Percentiles rank a stretch among this genome's conserved stretches.
Evolutionary conservation across 257 asterid species (phyloP).

Genomic region (Primulina eburnea): DNA sequence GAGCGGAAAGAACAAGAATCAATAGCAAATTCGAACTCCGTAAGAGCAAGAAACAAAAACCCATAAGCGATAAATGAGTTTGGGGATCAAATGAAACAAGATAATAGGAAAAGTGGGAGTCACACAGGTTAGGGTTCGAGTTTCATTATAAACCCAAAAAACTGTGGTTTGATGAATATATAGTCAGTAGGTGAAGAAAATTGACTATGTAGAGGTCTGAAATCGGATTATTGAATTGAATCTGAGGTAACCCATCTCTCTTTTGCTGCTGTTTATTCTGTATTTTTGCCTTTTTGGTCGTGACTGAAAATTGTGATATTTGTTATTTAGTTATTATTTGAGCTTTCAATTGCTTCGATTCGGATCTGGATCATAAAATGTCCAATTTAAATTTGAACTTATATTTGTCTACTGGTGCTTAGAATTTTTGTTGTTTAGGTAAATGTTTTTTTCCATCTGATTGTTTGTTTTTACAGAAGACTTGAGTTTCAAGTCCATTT

Average conservation of each 20-base stretch:
- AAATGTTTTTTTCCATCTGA: constrained; percentile 19
- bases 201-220: neutral
- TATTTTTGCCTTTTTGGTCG: constrained; percentile 5
- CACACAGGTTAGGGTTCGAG: neutral
- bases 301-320: constrained; percentile 20
- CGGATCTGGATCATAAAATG: constrained; percentile 29
- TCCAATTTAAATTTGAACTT: constrained; percentile 12
- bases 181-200: neutral
- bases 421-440: neutral
- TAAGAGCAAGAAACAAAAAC: neutral
- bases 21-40: constrained; percentile 17
- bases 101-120: constrained; percentile 10
- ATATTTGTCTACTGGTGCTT: constrained; percentile 20
- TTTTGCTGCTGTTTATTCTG: neutral
- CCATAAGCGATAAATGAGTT: neutral
- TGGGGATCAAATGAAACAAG: neutral
- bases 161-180: neutral
- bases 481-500: constrained; percentile 13
- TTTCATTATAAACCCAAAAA: too few species aligned
- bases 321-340: constrained; percentile 9
- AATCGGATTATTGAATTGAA: neutral
- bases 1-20: neutral
- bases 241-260: neutral
- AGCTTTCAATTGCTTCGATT: constrained; percentile 10
- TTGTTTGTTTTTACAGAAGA: constrained; percentile 11